A percentile compares a stretch with the other conserved stretches of the same genome.
Conservation (phyloP, 228 moss, liverwort and hornwort species). For the Sphagnum fallax region DNA sequence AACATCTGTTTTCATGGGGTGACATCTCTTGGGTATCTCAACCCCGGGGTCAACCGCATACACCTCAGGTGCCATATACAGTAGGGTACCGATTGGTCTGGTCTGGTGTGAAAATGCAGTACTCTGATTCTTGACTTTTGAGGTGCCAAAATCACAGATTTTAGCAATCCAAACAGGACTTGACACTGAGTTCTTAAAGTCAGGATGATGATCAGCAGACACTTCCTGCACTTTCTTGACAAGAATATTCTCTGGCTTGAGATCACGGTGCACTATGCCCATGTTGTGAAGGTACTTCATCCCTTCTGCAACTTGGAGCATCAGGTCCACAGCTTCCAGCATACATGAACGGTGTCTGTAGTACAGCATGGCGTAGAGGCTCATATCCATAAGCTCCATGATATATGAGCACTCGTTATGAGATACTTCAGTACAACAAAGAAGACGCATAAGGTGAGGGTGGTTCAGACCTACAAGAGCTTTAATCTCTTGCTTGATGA, state of each 20-base stretch:
- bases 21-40: slow-evolving; percentile 7
- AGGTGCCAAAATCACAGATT: slow-evolving; percentile 17
- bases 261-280: slow-evolving; percentile 14
- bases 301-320: slow-evolving; percentile 27
- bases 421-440: slow-evolving; percentile 1
- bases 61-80: slow-evolving; percentile 20
- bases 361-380: not conserved
- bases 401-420: not conserved
- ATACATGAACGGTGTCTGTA: not conserved
- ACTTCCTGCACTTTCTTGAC: not conserved
- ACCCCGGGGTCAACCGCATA: not conserved
- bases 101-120: not conserved
- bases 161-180: slow-evolving; percentile 2
- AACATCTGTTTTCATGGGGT: slow-evolving; percentile 11
- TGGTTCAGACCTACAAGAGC: slow-evolving; percentile 9
- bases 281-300: slow-evolving; percentile 15
- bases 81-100: not conserved
- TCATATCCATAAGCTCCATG: slow-evolving; percentile 19
- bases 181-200: too few species aligned
- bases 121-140: slow-evolving; percentile 5
- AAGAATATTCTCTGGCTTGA: slow-evolving; percentile 14
- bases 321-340: slow-evolving; percentile 8
- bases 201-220: too few species aligned
- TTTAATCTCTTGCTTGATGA: slow-evolving; percentile 3
- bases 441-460: slow-evolving; percentile 8